phyloP scores from a whole-genome alignment of 331 rosid species.

The Pyrus hybrid region DNA sequence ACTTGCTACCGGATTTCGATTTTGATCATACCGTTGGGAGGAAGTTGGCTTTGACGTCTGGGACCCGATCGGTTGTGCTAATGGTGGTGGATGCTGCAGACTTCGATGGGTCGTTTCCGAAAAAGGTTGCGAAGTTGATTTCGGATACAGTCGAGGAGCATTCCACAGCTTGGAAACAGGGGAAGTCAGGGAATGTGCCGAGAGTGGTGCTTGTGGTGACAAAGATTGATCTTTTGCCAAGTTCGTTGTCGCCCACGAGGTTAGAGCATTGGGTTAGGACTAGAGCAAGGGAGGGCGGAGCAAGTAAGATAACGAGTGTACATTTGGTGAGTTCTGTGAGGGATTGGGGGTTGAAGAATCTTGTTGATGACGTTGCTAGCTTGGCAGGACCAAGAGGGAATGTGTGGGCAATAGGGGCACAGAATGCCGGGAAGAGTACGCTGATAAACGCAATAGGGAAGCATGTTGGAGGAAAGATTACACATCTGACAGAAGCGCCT shows the following conservation, averaged over 20 bases:
- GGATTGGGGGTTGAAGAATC: constrained; percentile 85
- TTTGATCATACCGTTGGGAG: constrained; percentile 76
- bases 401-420: constrained; percentile 94
- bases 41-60: constrained; percentile 50
- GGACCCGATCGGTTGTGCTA: constrained; percentile 69
- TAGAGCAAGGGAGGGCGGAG: constrained; percentile 85
- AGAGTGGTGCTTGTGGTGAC: constrained; percentile 81
- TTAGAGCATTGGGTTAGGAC: constrained; percentile 89
- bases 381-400: constrained; percentile 85
- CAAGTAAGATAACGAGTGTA: constrained; percentile 70
- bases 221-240: constrained; percentile 72
- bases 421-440: constrained; percentile 95
- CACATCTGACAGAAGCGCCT: constrained; percentile 86
- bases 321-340: constrained; percentile 79
- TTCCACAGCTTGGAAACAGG: constrained; percentile 67
- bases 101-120: constrained; percentile 90
- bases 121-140: constrained; percentile 62
- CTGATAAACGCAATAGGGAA: constrained; percentile 69
- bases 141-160: constrained; percentile 69
- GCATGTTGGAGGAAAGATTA: constrained; percentile 50
- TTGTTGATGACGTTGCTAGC: constrained; percentile 53
- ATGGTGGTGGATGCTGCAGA: constrained; percentile 88
- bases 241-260: constrained; percentile 59
- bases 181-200: constrained; percentile 84
- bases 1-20: constrained; percentile 81